Conservation (phyloP, 257 asterid species). For the Rhazya stricta region DNA sequence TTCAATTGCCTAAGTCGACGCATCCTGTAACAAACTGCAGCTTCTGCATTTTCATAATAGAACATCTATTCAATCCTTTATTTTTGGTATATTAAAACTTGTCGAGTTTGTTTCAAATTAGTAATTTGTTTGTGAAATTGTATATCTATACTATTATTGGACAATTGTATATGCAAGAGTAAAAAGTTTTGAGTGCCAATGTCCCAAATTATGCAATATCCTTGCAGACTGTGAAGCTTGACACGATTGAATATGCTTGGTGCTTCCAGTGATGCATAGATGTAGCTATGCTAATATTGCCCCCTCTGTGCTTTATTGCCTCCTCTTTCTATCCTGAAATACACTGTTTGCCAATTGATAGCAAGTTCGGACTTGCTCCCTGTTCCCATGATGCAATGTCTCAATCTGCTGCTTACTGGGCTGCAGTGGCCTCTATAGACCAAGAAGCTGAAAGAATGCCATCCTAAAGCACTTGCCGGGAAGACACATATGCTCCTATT, state of each 20-base stretch:
- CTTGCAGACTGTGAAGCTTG: neutral
- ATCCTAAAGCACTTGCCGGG: neutral
- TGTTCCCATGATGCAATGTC: neutral
- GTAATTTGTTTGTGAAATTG: neutral
- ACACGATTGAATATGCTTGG: neutral
- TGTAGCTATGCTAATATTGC: neutral
- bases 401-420: neutral
- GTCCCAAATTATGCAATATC: neutral
- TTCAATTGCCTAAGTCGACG: neutral
- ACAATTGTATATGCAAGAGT: neutral
- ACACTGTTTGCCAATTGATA: neutral
- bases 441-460: neutral
- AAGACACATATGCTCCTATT: neutral
- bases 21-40: neutral
- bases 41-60: neutral
- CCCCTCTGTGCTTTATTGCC: neutral
- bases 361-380: neutral
- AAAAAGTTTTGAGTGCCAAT: neutral
- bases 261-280: neutral
- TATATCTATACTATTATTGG: neutral
- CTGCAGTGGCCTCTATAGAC: neutral
- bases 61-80: neutral
- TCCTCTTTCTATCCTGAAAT: neutral
- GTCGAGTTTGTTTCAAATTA: neutral
- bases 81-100: neutral